phyloP scores from a whole-genome alignment of 2,329 filamentous ascomycete species.

The Fusarium camptoceras region DNA sequence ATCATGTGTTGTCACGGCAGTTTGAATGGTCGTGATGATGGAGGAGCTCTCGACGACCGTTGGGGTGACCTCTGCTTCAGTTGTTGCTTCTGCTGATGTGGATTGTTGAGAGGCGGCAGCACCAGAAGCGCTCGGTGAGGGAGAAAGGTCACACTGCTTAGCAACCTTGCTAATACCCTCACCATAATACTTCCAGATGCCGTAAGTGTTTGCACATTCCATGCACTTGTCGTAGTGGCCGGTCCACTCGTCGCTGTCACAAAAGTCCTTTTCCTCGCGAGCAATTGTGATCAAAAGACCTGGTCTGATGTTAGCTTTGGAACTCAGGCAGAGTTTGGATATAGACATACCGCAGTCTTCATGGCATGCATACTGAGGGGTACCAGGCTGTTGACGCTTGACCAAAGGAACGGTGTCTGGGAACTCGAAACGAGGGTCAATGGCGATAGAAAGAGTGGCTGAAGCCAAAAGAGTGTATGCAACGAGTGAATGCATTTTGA shows the following conservation, averaged over 20 bases:
- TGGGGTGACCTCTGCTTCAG: background rate
- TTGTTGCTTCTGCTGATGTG: background rate
- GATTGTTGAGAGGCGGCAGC: background rate
- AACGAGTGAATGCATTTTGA: constrained; percentile 33
- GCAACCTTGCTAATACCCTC: constrained; percentile 51
- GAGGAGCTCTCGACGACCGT: background rate
- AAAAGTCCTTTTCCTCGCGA: constrained; percentile 49
- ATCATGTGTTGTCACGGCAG: background rate
- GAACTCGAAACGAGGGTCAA: constrained; percentile 50
- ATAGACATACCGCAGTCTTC: constrained; percentile 57
- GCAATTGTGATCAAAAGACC: constrained; percentile 51
- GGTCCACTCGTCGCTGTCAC: constrained; percentile 54
- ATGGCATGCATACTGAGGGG: constrained; percentile 59
- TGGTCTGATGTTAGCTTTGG: background rate
- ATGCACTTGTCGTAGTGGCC: constrained; percentile 57
- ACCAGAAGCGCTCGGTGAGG: constrained; percentile 36
- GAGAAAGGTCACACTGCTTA: constrained; percentile 44
- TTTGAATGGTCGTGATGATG: background rate
- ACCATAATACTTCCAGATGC: constrained; percentile 60
- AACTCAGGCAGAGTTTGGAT: background rate
- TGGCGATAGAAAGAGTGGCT: constrained; percentile 20
- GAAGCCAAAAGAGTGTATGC: constrained; percentile 40
- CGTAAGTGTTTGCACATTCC: constrained; percentile 56
- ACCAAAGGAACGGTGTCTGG: constrained; percentile 46
- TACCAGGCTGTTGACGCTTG: constrained; percentile 59